Evolutionary conservation across 2,329 filamentous ascomycete species (phyloP).

Genomic region (Talaromyces funiculosus): DNA sequence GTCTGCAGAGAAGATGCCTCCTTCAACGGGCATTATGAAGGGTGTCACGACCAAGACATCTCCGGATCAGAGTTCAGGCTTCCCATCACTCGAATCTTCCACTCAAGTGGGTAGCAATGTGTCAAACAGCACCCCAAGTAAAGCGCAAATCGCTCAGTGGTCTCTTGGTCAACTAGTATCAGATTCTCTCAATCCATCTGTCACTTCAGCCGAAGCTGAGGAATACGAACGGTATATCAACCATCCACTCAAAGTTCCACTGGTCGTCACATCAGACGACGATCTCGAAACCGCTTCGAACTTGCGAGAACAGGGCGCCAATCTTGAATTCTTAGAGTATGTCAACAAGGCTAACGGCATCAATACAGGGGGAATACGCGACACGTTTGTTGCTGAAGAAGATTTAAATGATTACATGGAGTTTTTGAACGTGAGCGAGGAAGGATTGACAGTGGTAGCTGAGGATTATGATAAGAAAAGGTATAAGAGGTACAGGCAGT

Average conservation of each 20-base stretch:
- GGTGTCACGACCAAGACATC: conserved; percentile 27
- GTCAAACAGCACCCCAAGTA: conserved; percentile 60
- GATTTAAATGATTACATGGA: conserved; percentile 70
- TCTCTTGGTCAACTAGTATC: conserved; percentile 80
- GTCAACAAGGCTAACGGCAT: conserved; percentile 63
- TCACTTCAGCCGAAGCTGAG: conserved; percentile 67
- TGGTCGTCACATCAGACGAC: conserved; percentile 48
- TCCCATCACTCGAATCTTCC: conserved; percentile 19
- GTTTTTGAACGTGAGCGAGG: conserved; percentile 69
- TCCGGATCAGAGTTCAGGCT: conserved; percentile 17
- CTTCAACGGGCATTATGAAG: conserved; percentile 54
- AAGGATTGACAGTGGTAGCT: conserved; percentile 79
- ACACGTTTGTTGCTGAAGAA: conserved; percentile 49
- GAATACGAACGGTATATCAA: conserved; percentile 87
- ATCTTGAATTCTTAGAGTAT: conserved; percentile 72
- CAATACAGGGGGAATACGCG: conserved; percentile 36
- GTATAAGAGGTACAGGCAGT: conserved; percentile 94
- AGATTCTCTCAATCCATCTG: conserved; percentile 78
- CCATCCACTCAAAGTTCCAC: conserved; percentile 81
- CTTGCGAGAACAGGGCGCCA: conserved; percentile 35
- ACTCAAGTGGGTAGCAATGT: conserved; percentile 42
- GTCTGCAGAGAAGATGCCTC: conserved; percentile 28
- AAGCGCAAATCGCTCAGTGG: conserved; percentile 72
- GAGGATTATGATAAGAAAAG: conserved; percentile 87
- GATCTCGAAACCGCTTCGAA: conserved; percentile 31